These are phyloP conservation scores for Zea luxurians DNA, from an alignment of 176 grass and related monocot species.

Conservation along the genomic window DNA sequence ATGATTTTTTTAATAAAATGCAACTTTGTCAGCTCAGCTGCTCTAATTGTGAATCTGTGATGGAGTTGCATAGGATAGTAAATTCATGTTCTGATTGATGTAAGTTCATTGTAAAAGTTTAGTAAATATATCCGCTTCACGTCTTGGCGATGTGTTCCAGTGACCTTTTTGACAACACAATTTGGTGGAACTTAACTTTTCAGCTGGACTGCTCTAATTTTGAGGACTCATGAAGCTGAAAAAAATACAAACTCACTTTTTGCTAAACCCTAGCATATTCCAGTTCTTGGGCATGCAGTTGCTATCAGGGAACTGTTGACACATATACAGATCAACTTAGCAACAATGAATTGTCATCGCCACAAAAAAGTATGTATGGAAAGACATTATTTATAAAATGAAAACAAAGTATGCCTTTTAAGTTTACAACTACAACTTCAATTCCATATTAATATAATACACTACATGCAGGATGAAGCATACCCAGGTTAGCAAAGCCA, in stretches of 20 bases:
- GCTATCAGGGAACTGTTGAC: not conserved
- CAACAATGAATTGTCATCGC: no score
- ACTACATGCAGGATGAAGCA: no score
- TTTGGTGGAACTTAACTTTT: conserved; percentile 14
- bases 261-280: conserved; percentile 16
- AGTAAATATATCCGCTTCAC: not conserved
- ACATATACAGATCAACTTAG: no score
- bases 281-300: not conserved
- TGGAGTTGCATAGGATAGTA: conserved; percentile 6
- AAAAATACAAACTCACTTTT: not conserved
- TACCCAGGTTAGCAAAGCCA: no score
- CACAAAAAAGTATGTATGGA: no score
- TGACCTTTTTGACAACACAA: conserved; percentile 5
- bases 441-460: no score
- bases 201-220: conserved; percentile 22
- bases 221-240: not conserved
- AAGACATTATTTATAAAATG: no score
- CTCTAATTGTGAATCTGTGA: not conserved
- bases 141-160: not conserved
- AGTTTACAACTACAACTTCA: no score
- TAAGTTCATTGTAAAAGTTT: not conserved
- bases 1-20: not conserved
- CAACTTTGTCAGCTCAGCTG: conserved; percentile 21
- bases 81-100: not conserved
- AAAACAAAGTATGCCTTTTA: no score